Evolutionary conservation across 2,329 filamentous ascomycete genomes (phyloP).

Genomic region (Beauveria sp.): DNA sequence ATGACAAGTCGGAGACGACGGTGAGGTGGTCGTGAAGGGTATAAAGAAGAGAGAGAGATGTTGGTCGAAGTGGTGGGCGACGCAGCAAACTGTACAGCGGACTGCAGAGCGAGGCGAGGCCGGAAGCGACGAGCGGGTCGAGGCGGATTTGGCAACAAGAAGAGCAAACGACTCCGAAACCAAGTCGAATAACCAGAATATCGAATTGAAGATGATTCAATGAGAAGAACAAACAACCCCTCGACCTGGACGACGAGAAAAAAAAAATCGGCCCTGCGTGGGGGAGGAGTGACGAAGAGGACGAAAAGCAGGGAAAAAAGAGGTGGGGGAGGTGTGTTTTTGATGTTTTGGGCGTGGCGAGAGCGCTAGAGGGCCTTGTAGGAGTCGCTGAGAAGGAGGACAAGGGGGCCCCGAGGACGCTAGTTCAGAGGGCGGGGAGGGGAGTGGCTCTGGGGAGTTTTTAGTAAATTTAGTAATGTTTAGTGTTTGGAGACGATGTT

Average conservation of each 20-base stretch:
- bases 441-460: neutral
- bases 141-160: neutral
- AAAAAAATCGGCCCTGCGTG: neutral
- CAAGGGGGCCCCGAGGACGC: neutral
- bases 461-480: neutral
- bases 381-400: neutral
- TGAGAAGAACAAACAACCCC: neutral
- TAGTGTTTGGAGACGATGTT: neutral
- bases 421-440: neutral
- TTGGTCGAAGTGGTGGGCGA: neutral
- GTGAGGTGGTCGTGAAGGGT: neutral
- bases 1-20: neutral
- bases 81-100: neutral
- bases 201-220: neutral
- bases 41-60: neutral
- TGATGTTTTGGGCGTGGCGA: slow-evolving; percentile 1
- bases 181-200: neutral
- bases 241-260: neutral
- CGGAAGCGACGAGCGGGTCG: slow-evolving; percentile 9
- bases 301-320: neutral
- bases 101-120: neutral
- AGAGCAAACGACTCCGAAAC: neutral
- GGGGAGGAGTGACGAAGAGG: slow-evolving; percentile 2
- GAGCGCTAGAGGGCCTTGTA: neutral
- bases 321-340: slow-evolving; percentile 7